Base-by-base conservation (phyloP, 2,329 filamentous ascomycete genomes). In the Orbilia ellipsospora region DNA sequence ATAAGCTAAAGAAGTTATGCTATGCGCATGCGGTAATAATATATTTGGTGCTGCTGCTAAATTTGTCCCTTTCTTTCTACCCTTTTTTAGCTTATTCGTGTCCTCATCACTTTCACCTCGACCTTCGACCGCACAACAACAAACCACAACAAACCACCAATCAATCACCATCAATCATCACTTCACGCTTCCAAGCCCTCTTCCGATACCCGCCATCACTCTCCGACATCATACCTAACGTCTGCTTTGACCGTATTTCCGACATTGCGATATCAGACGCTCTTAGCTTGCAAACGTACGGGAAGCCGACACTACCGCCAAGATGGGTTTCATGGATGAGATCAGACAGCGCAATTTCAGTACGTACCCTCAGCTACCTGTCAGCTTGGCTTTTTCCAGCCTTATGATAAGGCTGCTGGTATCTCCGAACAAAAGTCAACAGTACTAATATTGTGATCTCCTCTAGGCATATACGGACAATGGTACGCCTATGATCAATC, bases 271-370 rank as follows among this genome's bases (percentile, higher is more conserved):
- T n/a, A n/a, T 63, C 36, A 56, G n/a, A 54, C 18, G 44, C 55
- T 23, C 56, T 59, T 36, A 63, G 13, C 31, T 44, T 74, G 52
- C 45, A 42, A 68, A 62, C 18, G 10, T 48, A 57, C 69, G 54
- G 54, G 64, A 62, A 65, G 52, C 69, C 50, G 69, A 44, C 73
- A 67, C 48, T 72, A 80, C 78, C 80, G 81, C 79, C 85, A 89
- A 84, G 78, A 91, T 91, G 89, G 87, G 88, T 82, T 86, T 91
- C 84, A 87, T 87, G 83, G 89, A 91, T 81, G 79, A 91, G 83
- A 90, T 92, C 81, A 87, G 87, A 82, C 90, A 89, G 76, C 86
- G 90, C 81, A 92, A 92, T 84, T 92, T 92, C 84, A 92, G 89
- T 91, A 85, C 80, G 89, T 84, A 67, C 63, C 68, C 44, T n/a